Conservation (phyloP, 306 rosid genomes). For the Vigna reflexopilosa region DNA sequence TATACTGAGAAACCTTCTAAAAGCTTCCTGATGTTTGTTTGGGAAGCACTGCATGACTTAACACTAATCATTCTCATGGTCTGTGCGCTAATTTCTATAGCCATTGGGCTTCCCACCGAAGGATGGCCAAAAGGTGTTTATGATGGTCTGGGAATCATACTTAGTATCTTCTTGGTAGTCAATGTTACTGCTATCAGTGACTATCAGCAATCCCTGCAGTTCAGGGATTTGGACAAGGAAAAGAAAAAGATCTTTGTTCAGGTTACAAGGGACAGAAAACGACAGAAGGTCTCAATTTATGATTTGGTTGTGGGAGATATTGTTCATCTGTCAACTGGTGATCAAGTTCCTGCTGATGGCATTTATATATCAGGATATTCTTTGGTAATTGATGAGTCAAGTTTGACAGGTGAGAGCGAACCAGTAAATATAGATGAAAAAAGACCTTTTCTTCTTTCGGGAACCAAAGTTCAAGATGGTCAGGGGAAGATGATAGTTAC, state of each 20-base stretch:
- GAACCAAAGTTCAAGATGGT: constrained; percentile 96
- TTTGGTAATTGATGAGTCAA: constrained; percentile 82
- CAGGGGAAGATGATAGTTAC: constrained; percentile 90
- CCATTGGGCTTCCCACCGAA: constrained; percentile 84
- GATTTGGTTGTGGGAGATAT: constrained; percentile 91
- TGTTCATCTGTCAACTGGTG: constrained; percentile 86
- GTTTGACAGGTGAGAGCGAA: constrained; percentile 95
- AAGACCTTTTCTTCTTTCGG: constrained; percentile 89
- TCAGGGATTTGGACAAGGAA: constrained; percentile 80
- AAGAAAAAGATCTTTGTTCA: constrained; percentile 83
- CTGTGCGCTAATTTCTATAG: constrained; percentile 83
- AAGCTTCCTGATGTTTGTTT: constrained; percentile 69
- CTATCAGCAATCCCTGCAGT: constrained; percentile 87
- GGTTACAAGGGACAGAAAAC: constrained; percentile 73
- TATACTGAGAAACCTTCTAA: constrained; percentile 78
- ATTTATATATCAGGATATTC: constrained; percentile 72
- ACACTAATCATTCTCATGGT: constrained; percentile 84
- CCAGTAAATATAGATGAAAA: constrained; percentile 60
- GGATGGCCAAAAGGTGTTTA: constrained; percentile 88
- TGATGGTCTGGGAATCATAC: constrained; percentile 89
- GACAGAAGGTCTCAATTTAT: constrained; percentile 72
- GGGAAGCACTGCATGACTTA: constrained; percentile 92
- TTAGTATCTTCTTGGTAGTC: constrained; percentile 81
- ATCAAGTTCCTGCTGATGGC: constrained; percentile 97
- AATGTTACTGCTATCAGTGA: constrained; percentile 87